Base-by-base conservation (phyloP, 2,329 filamentous ascomycete genomes). In the Cladorrhinum sp. region DNA sequence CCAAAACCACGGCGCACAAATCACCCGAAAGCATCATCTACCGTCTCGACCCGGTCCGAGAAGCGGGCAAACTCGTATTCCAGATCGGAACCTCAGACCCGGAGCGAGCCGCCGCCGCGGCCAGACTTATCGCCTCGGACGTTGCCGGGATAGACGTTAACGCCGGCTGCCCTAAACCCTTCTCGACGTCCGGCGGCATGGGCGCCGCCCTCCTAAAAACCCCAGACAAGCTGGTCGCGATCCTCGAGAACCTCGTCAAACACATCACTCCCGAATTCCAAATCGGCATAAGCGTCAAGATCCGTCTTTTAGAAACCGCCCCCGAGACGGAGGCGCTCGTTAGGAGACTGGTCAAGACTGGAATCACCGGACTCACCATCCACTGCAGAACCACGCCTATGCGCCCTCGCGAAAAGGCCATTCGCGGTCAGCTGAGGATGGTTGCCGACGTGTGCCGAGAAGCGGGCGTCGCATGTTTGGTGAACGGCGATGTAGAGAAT, bases 321-420 rank as follows among this genome's bases (percentile, higher is more conserved):
- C 88, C 87, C 62, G 79, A 89, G 71, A 99, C 95, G 0, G 87
- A 90, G 68, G 79, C 80, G 1, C 80, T 99, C 16, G 94, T 99
- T 14, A 81, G 87, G 56, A 82, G 85, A 60, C 86, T 99, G 2
- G 90, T 91, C 66, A 83, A 82, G 55, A 99, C 95, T 0, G 95
- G 95, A 1, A 98, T 99, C 72, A 95, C 88, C 1, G 93, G 90
- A 0, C 79, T 99, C 65, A 98, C 95, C 0, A 86, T 99, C 0
- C 95, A 99, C 78, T 99, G 95, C 76, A 91, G 95, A 23, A 99
- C 95, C 0, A 94, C 93, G 5, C 91, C 93, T 1, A 99, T 99
- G 95, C 85, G 95, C 39, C 93, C 94, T 1, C 82, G 93, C 53
- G 92, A 98, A 75, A 83, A 86, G 23, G 95, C 94, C 2, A 92